These are phyloP conservation scores for Omphalea diandra DNA, from an alignment of 441 rosid genomes.

Conservation along the genomic window DNA sequence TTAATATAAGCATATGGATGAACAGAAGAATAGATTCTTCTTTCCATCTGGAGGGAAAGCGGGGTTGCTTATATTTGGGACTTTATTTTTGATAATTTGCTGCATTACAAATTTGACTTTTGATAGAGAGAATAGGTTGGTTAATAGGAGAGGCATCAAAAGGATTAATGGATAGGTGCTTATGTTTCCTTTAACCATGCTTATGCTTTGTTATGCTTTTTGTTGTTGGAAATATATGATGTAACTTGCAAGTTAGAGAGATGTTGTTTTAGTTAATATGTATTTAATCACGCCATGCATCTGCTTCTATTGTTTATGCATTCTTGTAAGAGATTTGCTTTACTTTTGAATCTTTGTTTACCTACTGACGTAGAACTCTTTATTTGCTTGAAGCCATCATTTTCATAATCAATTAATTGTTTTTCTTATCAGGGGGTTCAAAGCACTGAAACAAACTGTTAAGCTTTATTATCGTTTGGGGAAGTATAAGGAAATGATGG, in stretches of 20 bases:
- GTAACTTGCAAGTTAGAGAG: slow-evolving; percentile 2
- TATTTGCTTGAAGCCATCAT: not conserved
- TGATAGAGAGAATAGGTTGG: not conserved
- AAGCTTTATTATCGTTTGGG: slow-evolving; percentile 94
- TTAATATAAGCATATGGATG: not conserved
- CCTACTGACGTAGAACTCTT: not conserved
- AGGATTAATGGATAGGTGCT: slow-evolving; percentile 4
- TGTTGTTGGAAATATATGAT: not conserved
- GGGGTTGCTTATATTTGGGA: not conserved
- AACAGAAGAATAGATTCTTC: not conserved
- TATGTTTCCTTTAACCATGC: not conserved
- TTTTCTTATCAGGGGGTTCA: slow-evolving; percentile 81
- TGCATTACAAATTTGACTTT: not conserved
- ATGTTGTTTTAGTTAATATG: not conserved
- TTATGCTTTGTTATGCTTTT: not conserved
- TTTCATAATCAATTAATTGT: slow-evolving; percentile 2
- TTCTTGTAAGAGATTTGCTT: not conserved
- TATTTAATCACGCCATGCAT: not conserved
- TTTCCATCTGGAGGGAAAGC: not conserved
- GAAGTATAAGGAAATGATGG: slow-evolving; percentile 93
- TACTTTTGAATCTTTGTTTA: not conserved
- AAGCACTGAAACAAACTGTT: slow-evolving; percentile 96
- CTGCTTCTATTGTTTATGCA: not conserved
- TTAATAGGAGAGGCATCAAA: not conserved
- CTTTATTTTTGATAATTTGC: not conserved